Base-by-base conservation (phyloP, 2,329 filamentous ascomycete species). In the Claviceps sp. region DNA sequence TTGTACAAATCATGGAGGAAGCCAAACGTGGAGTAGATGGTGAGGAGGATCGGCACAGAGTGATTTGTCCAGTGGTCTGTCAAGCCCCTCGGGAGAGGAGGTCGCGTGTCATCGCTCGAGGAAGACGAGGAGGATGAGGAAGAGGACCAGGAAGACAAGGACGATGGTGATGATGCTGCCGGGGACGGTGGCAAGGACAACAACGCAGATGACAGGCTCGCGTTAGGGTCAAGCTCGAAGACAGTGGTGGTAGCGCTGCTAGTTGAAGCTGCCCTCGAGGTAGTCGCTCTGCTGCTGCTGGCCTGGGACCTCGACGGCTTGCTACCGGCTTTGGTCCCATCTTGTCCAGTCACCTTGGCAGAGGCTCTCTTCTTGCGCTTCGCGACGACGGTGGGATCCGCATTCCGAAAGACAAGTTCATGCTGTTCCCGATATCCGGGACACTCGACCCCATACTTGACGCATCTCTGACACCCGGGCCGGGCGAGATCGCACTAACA, bases 361-460 rank as follows among this genome's bases (percentile, higher is more conserved):
- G 56, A 50, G 17, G 39, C 10, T 40, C 56, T 59, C 55, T 64
- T 66, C 60, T 62, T 68, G 48, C 62, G 58, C 56, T 62, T 65
- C 57, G 59, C 64, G 34, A 61, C 42, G 2, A 54, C 58, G 34
- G 57, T 54, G 7, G 65, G 59, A 51, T 62, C 61, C 11, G 62
- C 63, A 51, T 67, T 62, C 51, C 67, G 67, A 52, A 71, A 71
- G 55, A 70, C 64, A 38, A 71, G 63, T 45, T 68, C 68, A 26
- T 68, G 61, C 50, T 67, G 64, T 52, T 68, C 63, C 8, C 69
- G 63, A 51, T 71, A 71, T 2, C 69, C 69, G 1, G 68, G 68
- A 19, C 69, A 71, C 17, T 63, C 59, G 37, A 59, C 60, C 44
- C 69, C 68, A 55, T 71, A 71, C 53, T 70, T 71, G 60, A 64